A percentile compares a stretch with the other conserved stretches of the same genome.
These are phyloP conservation scores for Dictyophora rubrovolvata DNA, from an alignment of 768 basidiomycete genomes.

Conservation along the genomic window DNA sequence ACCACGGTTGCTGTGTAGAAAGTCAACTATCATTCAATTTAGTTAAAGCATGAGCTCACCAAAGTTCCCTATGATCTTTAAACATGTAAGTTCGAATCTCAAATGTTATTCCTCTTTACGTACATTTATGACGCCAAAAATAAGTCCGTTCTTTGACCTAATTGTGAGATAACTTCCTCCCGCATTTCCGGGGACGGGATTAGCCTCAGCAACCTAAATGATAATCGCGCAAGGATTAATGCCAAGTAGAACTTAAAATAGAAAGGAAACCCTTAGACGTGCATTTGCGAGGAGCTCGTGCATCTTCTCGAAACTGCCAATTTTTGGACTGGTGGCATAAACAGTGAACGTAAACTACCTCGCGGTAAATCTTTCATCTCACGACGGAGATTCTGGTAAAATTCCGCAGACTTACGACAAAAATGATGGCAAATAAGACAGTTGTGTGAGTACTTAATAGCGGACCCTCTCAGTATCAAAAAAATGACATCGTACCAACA, in stretches of 20 bases:
- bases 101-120: background rate
- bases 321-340: conserved; percentile 68
- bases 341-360: conserved; percentile 46
- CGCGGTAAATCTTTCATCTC: background rate
- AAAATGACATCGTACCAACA: background rate
- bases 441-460: conserved; percentile 67
- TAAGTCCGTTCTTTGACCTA: conserved; percentile 63
- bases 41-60: conserved; percentile 32
- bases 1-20: conserved; percentile 7
- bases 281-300: conserved; percentile 56
- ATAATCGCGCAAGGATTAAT: background rate
- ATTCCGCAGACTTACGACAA: conserved; percentile 31
- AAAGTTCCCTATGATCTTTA: conserved; percentile 64
- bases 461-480: background rate
- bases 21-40: conserved; percentile 7
- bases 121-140: conserved; percentile 78
- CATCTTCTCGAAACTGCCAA: conserved; percentile 73
- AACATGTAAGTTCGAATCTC: background rate
- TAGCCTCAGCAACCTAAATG: conserved; percentile 29
- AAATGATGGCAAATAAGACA: conserved; percentile 79
- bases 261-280: background rate
- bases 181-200: conserved; percentile 73
- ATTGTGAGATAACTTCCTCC: conserved; percentile 74
- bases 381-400: background rate
- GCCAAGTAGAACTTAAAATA: background rate